Base-by-base conservation (phyloP, 2,329 filamentous ascomycete genomes). In the Dothiorella sarmentorum region DNA sequence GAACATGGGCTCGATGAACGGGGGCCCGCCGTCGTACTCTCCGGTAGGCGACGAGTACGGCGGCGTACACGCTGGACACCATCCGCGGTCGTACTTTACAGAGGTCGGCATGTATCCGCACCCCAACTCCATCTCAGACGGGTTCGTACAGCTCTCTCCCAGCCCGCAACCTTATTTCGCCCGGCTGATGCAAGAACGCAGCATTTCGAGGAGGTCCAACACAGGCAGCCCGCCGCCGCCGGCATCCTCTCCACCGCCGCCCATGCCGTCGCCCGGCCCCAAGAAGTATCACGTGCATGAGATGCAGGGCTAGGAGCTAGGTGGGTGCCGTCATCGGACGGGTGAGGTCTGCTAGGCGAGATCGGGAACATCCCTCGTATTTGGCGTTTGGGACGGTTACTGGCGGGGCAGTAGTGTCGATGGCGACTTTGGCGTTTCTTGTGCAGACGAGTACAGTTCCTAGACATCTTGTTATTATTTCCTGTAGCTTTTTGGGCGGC, bases 101-200 rank as follows among this genome's bases (percentile, higher is more conserved):
- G 56, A 58, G 37, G 56, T 58, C 18, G 56, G 56, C 38, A 42
- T 58, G 44, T 44, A 58, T 22, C 56, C 52, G 18, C 49, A 53
- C 31, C 49, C 40, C 33, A 53, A 40, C n/a, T 33, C 31, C 7
- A 24, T 56, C 26, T 37, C 52, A 33, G 52, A 56, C 24, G 38
- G 52, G 52, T 56, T 43, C 40, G 52, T 56, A 43, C 37, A 56
- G 20, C 37, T 44, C 7, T 44, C 40, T 13, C 18, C 52, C 6
- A 56, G 37, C 17, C 52, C 52, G 11, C 40, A 56, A 26, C 38
- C 52, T 31, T 56, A 56, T 33, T 38, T 22, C 29, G 38, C 37
- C 13, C 38, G 44, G 45, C 56, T 58, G 45, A 58, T 51, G 52
- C 52, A 56, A 26, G 29, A 27, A 17, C 52, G 52, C 52, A 56